These are phyloP conservation scores for Leccinum variicolor DNA, from an alignment of 768 basidiomycete genomes.

Conservation along the genomic window DNA sequence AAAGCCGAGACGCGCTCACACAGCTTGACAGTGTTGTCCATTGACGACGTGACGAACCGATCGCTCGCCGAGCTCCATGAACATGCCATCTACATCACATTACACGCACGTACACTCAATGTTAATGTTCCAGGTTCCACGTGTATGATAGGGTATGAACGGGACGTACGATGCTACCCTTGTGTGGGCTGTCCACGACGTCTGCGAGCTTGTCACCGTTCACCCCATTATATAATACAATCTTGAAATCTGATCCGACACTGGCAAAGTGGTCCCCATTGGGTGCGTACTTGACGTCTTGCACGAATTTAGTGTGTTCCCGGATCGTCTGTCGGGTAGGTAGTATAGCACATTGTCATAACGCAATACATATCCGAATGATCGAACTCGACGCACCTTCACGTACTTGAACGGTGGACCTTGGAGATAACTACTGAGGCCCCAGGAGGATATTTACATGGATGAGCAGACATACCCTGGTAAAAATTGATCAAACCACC, in stretches of 20 bases:
- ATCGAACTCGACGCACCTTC: conserved; percentile 45
- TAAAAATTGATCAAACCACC: conserved; percentile 81
- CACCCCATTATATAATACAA: conserved; percentile 89
- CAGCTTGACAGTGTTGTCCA: conserved; percentile 83
- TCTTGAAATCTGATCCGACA: conserved; percentile 83
- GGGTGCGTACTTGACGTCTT: conserved; percentile 81
- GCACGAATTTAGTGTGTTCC: conserved; percentile 89
- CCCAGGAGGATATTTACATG: background rate
- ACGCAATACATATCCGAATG: background rate
- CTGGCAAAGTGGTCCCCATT: conserved; percentile 84
- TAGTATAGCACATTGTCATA: background rate
- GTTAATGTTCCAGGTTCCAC: background rate
- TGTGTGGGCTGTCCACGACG: conserved; percentile 64
- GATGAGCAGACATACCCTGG: conserved; percentile 46
- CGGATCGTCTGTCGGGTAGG: conserved; percentile 60
- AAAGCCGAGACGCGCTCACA: conserved; percentile 42
- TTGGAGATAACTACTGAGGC: conserved; percentile 19
- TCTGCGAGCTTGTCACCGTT: conserved; percentile 76
- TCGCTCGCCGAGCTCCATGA: conserved; percentile 81
- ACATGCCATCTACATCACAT: conserved; percentile 53
- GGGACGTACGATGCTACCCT: conserved; percentile 67
- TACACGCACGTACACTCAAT: background rate
- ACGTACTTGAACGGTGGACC: conserved; percentile 89
- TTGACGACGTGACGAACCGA: conserved; percentile 75
- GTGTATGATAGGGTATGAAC: background rate